Percentiles rank a stretch among this genome's conserved stretches.
These are phyloP conservation scores for Fusarium kyushuense DNA, from an alignment of 2,329 filamentous ascomycete genomes.

Conservation along the genomic window DNA sequence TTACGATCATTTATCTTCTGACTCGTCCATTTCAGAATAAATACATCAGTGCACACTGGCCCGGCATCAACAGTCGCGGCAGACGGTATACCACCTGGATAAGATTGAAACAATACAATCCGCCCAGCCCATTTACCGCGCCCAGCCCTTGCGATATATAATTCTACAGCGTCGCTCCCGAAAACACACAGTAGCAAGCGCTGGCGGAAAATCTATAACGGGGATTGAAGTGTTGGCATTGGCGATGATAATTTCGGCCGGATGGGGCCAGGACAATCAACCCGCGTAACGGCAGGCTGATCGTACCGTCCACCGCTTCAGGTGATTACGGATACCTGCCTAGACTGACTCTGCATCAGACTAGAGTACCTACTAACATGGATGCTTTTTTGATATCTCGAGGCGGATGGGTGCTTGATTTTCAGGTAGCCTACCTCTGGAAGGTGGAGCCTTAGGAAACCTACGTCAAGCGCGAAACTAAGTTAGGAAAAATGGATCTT, in stretches of 20 bases:
- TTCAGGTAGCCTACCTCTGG: constrained; percentile 7
- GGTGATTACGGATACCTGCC: constrained; percentile 30
- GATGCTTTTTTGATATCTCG: constrained; percentile 4
- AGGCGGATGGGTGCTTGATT: constrained; percentile 4
- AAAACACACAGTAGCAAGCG: neutral
- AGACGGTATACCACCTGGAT: neutral
- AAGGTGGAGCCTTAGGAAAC: constrained; percentile 24
- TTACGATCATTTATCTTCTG: neutral
- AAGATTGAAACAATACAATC: constrained; percentile 5
- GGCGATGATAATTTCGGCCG: neutral
- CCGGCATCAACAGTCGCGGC: neutral
- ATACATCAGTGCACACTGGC: neutral
- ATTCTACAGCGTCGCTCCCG: neutral
- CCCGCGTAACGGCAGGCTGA: neutral
- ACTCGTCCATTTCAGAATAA: neutral
- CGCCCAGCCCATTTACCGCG: neutral
- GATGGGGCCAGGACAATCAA: neutral
- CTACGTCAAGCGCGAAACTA: constrained; percentile 27
- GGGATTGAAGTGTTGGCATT: neutral
- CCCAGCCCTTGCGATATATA: neutral
- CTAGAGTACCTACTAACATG: neutral
- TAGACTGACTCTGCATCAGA: constrained; percentile 21
- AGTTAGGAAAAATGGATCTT: constrained; percentile 21
- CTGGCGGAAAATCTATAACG: neutral
- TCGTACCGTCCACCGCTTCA: neutral